These are phyloP conservation scores for Boeremia exigua DNA, from an alignment of 2,329 filamentous ascomycete genomes.

Conservation along the genomic window DNA sequence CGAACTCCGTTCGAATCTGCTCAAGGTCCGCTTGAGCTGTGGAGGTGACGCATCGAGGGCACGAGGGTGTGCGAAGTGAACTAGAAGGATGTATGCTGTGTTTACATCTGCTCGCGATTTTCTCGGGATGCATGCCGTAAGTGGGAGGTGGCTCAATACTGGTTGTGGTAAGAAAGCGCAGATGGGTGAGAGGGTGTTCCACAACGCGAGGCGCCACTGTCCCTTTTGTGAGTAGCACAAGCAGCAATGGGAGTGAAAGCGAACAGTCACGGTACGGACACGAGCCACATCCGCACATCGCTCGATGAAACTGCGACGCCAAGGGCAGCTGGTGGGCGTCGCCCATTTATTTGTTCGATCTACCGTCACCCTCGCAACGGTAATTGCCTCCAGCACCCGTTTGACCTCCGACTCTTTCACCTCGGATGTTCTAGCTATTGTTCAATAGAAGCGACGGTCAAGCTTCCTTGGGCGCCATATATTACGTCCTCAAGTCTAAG, in stretches of 20 bases:
- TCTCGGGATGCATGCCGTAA: slow-evolving; percentile 17
- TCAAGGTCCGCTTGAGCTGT: slow-evolving; percentile 24
- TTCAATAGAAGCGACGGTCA: background rate
- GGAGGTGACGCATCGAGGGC: slow-evolving; percentile 23
- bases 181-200: background rate
- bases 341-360: background rate
- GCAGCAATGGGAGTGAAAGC: slow-evolving; percentile 2
- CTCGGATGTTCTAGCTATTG: slow-evolving; percentile 3
- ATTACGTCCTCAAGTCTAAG: background rate
- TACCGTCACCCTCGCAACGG: slow-evolving; percentile 18
- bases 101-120: slow-evolving; percentile 28
- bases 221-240: background rate
- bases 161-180: background rate
- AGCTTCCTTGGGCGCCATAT: background rate
- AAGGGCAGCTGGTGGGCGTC: background rate
- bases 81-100: slow-evolving; percentile 32
- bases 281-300: background rate
- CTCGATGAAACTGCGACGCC: background rate
- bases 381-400: background rate
- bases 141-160: background rate
- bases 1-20: slow-evolving; percentile 17
- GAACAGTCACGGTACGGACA: background rate
- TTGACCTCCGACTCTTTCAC: slow-evolving; percentile 18
- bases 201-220: background rate
- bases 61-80: slow-evolving; percentile 25